A percentile compares a stretch with the other conserved stretches of the same genome.
phyloP scores from a whole-genome alignment of 1,139 yeast genomes.

The Lipomyces yarrowii region DNA sequence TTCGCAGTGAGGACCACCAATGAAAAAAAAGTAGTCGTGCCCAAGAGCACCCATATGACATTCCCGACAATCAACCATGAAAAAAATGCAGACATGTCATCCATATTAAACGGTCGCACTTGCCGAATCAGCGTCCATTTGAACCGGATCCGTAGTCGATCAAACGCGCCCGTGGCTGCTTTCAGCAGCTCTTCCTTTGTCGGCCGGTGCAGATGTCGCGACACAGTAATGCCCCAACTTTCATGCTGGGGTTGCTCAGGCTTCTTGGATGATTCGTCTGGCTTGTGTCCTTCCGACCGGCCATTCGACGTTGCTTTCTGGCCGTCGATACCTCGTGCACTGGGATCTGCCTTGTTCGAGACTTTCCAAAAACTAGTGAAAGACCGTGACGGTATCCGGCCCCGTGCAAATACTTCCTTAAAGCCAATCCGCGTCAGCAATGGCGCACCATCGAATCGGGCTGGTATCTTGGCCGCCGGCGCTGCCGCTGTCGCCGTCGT shows the following conservation, averaged over 20 bases:
- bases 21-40: conserved; percentile 89
- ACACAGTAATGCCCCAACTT: conserved; percentile 24
- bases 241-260: background rate
- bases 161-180: conserved; percentile 53
- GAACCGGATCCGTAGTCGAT: conserved; percentile 58
- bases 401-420: background rate
- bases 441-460: background rate
- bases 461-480: background rate
- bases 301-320: background rate
- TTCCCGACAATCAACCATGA: conserved; percentile 92
- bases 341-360: background rate
- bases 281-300: background rate
- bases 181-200: conserved; percentile 56
- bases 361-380: background rate
- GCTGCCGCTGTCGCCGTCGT: background rate
- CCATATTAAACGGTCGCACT: conserved; percentile 77
- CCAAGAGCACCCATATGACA: conserved; percentile 71
- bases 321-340: background rate
- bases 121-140: conserved; percentile 71
- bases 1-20: conserved; percentile 74
- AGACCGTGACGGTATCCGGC: background rate
- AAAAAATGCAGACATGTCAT: conserved; percentile 84
- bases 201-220: conserved; percentile 32
- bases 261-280: background rate
- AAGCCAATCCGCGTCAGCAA: background rate